Conservation (phyloP, 192 early-diverging fungal genomes). For the Gaertneriomyces semiglobifer region DNA sequence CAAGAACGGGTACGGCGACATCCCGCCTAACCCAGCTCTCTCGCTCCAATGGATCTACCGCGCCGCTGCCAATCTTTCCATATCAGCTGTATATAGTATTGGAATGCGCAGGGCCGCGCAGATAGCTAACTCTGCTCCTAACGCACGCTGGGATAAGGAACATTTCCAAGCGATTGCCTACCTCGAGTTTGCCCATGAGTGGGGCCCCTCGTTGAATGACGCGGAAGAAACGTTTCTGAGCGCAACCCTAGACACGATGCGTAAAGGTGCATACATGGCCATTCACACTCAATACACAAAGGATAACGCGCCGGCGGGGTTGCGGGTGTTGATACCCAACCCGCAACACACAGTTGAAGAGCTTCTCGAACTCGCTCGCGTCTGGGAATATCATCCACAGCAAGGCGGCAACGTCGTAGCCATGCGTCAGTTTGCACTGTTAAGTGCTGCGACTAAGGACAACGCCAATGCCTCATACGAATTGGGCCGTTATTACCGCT, state of each 20-base stretch:
- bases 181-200: neutral
- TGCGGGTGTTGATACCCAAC: too few species aligned
- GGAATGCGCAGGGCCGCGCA: neutral
- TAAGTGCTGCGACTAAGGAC: neutral
- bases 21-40: neutral
- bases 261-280: too few species aligned
- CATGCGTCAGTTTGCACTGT: neutral
- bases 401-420: neutral
- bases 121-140: too few species aligned
- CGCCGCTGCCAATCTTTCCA: neutral
- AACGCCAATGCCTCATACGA: constrained; percentile 9
- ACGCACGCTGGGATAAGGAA: neutral
- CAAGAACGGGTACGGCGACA: constrained; percentile 7
- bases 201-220: too few species aligned
- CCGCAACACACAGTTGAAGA: neutral
- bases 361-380: neutral
- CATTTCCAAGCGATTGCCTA: neutral
- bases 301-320: too few species aligned
- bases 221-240: too few species aligned
- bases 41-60: constrained; percentile 1
- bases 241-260: too few species aligned
- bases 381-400: neutral
- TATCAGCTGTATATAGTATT: neutral
- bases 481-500: neutral
- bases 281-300: too few species aligned